These are phyloP conservation scores for Xylaria sp. DNA, from an alignment of 2,329 filamentous ascomycete genomes.

Conservation along the genomic window DNA sequence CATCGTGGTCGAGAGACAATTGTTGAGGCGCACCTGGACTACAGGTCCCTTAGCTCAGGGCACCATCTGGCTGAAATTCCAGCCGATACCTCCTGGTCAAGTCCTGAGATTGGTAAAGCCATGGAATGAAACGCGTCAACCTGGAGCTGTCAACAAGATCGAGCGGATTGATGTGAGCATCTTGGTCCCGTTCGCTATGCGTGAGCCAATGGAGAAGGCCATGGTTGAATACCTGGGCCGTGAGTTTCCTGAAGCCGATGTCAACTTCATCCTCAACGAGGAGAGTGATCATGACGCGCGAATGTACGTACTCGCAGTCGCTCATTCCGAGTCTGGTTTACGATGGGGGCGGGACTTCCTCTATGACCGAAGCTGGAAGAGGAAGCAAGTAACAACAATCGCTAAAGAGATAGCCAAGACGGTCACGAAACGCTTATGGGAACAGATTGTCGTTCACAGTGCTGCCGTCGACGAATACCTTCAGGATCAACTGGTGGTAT, in stretches of 20 bases:
- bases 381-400: slow-evolving; percentile 53
- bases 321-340: slow-evolving; percentile 58
- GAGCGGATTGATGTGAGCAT: slow-evolving; percentile 62
- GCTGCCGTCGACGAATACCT: slow-evolving; percentile 65
- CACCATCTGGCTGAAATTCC: slow-evolving; percentile 58
- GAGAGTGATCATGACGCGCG: slow-evolving; percentile 63
- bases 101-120: slow-evolving; percentile 53
- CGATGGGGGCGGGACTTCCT: slow-evolving; percentile 63
- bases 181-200: slow-evolving; percentile 59
- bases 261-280: slow-evolving; percentile 60
- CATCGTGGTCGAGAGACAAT: slow-evolving; percentile 57
- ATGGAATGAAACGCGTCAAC: slow-evolving; percentile 35
- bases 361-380: slow-evolving; percentile 54
- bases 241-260: slow-evolving; percentile 57
- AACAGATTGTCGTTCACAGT: slow-evolving; percentile 58
- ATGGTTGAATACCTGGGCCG: slow-evolving; percentile 55
- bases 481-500: slow-evolving; percentile 70
- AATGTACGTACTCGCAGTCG: slow-evolving; percentile 68
- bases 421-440: slow-evolving; percentile 59
- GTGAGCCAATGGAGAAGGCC: slow-evolving; percentile 54
- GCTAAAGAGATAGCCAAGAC: slow-evolving; percentile 55
- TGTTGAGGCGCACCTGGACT: slow-evolving; percentile 64
- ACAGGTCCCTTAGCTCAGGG: slow-evolving; percentile 57
- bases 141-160: slow-evolving; percentile 50
- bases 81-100: slow-evolving; percentile 53